Evolutionary conservation across 257 asterid species (phyloP).

Genomic region (Echium plantagineum): DNA sequence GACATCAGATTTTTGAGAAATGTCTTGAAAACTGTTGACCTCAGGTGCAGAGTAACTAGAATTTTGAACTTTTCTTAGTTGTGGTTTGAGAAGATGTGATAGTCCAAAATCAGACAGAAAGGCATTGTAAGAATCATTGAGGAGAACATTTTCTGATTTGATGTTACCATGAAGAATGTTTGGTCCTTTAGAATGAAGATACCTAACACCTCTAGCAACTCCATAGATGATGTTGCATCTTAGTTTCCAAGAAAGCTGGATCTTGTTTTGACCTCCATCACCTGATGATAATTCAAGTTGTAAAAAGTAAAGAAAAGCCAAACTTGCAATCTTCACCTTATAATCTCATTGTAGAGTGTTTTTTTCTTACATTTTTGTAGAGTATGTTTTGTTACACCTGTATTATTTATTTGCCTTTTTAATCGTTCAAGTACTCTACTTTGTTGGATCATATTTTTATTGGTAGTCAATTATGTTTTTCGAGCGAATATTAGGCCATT

Average conservation of each 20-base stretch:
- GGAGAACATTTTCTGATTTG: conserved; percentile 23
- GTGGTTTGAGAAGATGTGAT: background rate
- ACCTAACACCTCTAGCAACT: conserved; percentile 15
- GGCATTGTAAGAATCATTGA: conserved; percentile 9
- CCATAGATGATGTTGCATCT: conserved; percentile 20
- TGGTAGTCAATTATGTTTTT: no score
- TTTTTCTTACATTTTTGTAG: no score
- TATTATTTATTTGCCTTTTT: no score
- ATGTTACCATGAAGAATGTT: conserved; percentile 23
- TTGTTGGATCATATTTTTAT: no score
- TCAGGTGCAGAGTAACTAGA: conserved; percentile 26
- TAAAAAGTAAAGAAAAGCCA: no score
- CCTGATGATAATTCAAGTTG: conserved; percentile 1
- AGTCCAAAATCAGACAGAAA: conserved; percentile 18
- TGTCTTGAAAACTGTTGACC: conserved; percentile 3
- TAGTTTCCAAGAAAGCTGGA: conserved; percentile 19
- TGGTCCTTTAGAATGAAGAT: conserved; percentile 19
- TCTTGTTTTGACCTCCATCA: conserved; percentile 10
- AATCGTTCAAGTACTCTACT: no score
- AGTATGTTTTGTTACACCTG: no score
- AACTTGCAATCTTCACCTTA: no score
- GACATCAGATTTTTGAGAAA: conserved; percentile 21
- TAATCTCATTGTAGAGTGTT: no score
- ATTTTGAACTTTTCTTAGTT: background rate
- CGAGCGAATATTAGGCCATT: no score